Conservation (phyloP, 1,139 yeast genomes). For the Taphrina wiesneri region DNA sequence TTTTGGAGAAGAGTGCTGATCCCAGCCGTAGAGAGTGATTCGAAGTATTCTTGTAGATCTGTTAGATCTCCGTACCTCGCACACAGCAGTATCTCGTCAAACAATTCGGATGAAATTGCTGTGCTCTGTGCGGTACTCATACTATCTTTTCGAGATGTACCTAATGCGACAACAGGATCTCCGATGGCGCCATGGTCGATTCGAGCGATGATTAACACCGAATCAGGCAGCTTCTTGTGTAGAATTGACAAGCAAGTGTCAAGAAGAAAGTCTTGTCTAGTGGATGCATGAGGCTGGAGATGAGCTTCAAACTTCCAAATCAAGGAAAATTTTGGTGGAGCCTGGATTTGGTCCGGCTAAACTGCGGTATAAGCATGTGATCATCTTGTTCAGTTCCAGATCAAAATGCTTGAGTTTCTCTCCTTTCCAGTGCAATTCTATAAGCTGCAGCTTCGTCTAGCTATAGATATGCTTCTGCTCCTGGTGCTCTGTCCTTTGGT, state of each 20-base stretch:
- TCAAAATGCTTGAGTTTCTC: no score
- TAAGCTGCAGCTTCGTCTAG: no score
- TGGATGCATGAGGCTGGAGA: no score
- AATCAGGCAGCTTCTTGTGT: no score
- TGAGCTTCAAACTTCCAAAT: neutral
- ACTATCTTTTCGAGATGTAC: neutral
- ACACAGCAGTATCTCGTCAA: conserved; percentile 75
- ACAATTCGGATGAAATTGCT: conserved; percentile 1
- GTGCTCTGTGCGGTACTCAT: neutral
- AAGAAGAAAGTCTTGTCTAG: no score
- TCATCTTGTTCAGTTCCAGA: neutral
- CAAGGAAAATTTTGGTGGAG: neutral
- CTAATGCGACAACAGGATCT: neutral
- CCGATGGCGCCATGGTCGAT: neutral
- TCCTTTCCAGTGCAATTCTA: no score
- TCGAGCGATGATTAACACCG: no score
- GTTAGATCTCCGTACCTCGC: conserved; percentile 87
- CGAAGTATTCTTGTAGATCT: conserved; percentile 65
- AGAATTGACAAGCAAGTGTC: no score
- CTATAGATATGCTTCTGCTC: no score
- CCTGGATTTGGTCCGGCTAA: neutral
- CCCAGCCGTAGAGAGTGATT: conserved; percentile 40
- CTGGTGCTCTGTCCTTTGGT: no score
- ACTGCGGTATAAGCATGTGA: neutral
- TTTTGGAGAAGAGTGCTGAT: conserved; percentile 14